Conservation (phyloP, 1,139 yeast species). For the Entelexis sorbosivorans region DNA sequence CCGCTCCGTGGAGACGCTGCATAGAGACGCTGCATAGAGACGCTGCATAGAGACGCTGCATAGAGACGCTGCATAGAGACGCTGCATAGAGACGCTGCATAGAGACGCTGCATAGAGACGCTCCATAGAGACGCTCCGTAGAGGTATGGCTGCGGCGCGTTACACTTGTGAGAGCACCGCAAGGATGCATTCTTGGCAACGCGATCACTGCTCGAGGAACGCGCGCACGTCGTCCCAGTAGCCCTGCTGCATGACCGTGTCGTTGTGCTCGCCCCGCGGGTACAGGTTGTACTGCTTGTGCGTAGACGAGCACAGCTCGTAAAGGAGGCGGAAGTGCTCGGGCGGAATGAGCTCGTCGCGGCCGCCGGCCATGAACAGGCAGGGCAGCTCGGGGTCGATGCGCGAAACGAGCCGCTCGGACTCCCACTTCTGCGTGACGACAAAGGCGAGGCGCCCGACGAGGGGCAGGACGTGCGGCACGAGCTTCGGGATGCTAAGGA, state of each 20-base stretch:
- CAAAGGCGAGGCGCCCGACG: conserved; percentile 34
- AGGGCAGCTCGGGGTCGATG: conserved; percentile 49
- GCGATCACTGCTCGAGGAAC: conserved; percentile 39
- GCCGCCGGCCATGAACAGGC: conserved; percentile 61
- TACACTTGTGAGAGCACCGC: too few species aligned
- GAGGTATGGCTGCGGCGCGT: too few species aligned
- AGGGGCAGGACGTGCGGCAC: conserved; percentile 76
- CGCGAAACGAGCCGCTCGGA: conserved; percentile 51
- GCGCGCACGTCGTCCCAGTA: conserved; percentile 62
- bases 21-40: too few species aligned
- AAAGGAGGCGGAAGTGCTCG: conserved; percentile 58
- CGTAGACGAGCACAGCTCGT: conserved; percentile 29
- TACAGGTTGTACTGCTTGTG: conserved; percentile 38
- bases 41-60: too few species aligned
- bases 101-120: too few species aligned
- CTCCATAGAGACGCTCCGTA: too few species aligned
- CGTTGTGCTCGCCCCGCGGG: conserved; percentile 61
- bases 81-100: too few species aligned
- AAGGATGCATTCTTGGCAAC: too few species aligned
- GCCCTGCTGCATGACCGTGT: conserved; percentile 57
- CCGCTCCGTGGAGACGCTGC: too few species aligned
- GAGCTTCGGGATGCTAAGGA: conserved; percentile 63
- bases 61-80: too few species aligned
- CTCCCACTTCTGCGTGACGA: conserved; percentile 73
- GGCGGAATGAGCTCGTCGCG: conserved; percentile 91